Conservation (phyloP, 495 filamentous ascomycete species). For the Penicillium goetzii region DNA sequence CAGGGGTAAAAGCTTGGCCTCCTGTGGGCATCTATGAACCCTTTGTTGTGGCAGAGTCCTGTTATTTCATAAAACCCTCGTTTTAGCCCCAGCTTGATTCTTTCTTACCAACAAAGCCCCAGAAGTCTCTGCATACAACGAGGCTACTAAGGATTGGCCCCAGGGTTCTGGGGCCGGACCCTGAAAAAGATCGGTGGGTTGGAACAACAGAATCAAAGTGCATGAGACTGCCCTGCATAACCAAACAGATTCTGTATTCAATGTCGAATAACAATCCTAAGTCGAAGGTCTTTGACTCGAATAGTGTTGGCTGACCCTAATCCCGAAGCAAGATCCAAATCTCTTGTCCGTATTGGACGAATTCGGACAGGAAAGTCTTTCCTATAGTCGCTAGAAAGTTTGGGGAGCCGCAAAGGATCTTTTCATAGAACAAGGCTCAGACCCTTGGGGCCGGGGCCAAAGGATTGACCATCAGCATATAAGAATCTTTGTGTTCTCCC, state of each 20-base stretch:
- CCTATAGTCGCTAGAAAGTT: not conserved
- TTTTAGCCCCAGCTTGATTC: not conserved
- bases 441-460: slow-evolving; percentile 6
- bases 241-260: not conserved
- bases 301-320: not conserved
- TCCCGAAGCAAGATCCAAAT: too few relatives aligned
- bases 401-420: not conserved
- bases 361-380: not conserved
- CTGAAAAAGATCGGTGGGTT: not conserved
- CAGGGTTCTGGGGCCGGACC: not conserved
- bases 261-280: not conserved
- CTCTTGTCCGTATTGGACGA: not conserved
- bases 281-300: not conserved
- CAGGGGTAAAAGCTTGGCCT: not conserved
- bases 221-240: not conserved
- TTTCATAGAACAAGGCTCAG: slow-evolving; percentile 8
- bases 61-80: not conserved
- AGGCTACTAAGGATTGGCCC: not conserved
- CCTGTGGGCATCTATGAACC: too few relatives aligned
- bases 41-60: not conserved
- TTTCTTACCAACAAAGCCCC: slow-evolving; percentile 1
- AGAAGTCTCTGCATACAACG: not conserved
- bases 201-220: not conserved
- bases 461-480: not conserved
- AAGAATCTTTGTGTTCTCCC: not conserved